These are phyloP conservation scores for Immersiella caudata DNA, from an alignment of 495 filamentous ascomycete genomes.

Conservation along the genomic window DNA sequence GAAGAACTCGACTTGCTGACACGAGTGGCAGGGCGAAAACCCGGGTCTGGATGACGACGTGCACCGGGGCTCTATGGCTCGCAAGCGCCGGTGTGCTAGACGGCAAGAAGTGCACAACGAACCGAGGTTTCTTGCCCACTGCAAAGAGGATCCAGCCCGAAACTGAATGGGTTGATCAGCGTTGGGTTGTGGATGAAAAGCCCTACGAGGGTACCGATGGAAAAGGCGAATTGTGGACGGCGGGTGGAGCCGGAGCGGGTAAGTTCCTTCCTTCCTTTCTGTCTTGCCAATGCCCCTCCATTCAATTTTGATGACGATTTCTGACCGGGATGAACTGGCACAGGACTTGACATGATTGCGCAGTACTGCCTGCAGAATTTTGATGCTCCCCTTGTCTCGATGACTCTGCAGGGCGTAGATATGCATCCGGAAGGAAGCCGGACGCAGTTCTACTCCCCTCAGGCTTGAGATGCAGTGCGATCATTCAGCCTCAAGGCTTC, in stretches of 20 bases:
- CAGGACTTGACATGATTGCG: conserved; percentile 35
- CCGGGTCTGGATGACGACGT: conserved; percentile 33
- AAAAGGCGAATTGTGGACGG: conserved; percentile 36
- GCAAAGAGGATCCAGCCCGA: conserved; percentile 23
- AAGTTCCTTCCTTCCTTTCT: conserved; percentile 2
- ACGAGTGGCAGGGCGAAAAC: conserved; percentile 18
- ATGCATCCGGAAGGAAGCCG: background rate
- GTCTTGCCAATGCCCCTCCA: background rate
- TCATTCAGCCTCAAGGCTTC: no score
- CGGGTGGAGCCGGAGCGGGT: conserved; percentile 32
- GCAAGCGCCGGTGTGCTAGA: conserved; percentile 27
- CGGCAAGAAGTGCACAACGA: conserved; percentile 28
- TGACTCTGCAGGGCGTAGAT: conserved; percentile 26
- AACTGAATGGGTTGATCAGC: conserved; percentile 28
- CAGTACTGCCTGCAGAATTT: conserved; percentile 29
- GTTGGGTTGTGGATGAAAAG: conserved; percentile 34
- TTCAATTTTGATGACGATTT: no score
- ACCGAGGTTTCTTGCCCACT: conserved; percentile 18
- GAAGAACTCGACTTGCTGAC: background rate
- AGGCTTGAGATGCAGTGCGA: no score
- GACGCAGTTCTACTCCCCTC: background rate
- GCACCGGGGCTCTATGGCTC: conserved; percentile 30
- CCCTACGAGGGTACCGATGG: conserved; percentile 17
- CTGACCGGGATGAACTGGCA: background rate
- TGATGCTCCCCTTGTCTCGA: conserved; percentile 27